phyloP scores from a whole-genome alignment of 805 yeast species.

The Cyberlindnera veronae region DNA sequence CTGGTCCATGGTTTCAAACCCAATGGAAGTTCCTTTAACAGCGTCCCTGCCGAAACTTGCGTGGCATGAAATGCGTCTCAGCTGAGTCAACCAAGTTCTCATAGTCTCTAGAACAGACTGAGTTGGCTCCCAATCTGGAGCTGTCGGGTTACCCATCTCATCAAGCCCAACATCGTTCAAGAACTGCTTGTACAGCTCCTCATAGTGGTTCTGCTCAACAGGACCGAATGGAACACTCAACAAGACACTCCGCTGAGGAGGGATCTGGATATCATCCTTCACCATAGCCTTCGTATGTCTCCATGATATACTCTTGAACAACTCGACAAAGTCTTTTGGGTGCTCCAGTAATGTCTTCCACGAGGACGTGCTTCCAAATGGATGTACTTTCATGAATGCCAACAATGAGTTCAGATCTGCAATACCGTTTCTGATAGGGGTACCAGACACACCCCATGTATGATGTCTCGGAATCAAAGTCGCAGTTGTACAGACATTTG shows the following conservation, averaged over 20 bases:
- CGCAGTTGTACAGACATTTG: constrained; percentile 79
- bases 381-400: constrained; percentile 61
- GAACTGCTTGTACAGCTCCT: constrained; percentile 59
- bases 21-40: neutral
- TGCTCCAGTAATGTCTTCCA: constrained; percentile 17
- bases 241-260: constrained; percentile 70
- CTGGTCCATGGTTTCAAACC: constrained; percentile 53
- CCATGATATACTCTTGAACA: constrained; percentile 56
- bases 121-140: constrained; percentile 47
- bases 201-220: constrained; percentile 82
- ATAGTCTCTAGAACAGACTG: constrained; percentile 40
- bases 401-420: constrained; percentile 69
- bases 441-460: constrained; percentile 97
- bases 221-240: constrained; percentile 74
- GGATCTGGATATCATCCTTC: constrained; percentile 68
- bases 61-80: constrained; percentile 83
- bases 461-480: constrained; percentile 77
- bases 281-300: constrained; percentile 88
- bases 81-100: constrained; percentile 63
- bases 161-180: constrained; percentile 51
- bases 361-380: constrained; percentile 43
- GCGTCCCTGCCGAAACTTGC: constrained; percentile 42
- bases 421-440: constrained; percentile 71
- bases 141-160: constrained; percentile 41
- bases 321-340: constrained; percentile 38